Percentiles rank a stretch among this genome's conserved stretches.
phyloP scores from a whole-genome alignment of 2,329 filamentous ascomycete species.

The Lasiodiplodia theobromae region DNA sequence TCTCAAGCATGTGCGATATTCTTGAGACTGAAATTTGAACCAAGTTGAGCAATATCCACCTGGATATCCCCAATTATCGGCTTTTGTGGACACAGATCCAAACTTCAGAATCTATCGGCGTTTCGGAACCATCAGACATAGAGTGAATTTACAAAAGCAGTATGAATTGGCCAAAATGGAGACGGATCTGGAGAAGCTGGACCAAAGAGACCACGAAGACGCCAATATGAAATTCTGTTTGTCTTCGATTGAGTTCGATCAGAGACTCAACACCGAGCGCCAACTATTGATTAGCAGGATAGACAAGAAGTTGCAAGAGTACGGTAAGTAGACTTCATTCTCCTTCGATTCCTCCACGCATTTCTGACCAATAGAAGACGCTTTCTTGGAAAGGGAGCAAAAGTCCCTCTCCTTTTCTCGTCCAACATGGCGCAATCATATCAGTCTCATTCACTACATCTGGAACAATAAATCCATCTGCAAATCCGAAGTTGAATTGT shows the following conservation, averaged over 20 bases:
- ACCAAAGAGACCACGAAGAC: neutral
- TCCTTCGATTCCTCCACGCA: neutral
- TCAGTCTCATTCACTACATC: constrained; percentile 31
- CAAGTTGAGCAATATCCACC: constrained; percentile 26
- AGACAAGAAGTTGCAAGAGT: neutral
- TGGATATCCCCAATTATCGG: constrained; percentile 31
- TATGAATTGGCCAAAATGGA: constrained; percentile 30
- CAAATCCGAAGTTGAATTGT: neutral
- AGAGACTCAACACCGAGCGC: neutral
- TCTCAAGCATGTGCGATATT: neutral
- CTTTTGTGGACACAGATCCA: constrained; percentile 29
- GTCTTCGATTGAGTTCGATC: neutral
- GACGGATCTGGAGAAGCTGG: neutral
- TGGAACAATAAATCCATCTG: constrained; percentile 31
- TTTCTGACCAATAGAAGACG: constrained; percentile 13
- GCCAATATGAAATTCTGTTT: neutral
- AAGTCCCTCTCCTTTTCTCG: constrained; percentile 26
- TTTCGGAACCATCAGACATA: constrained; percentile 32
- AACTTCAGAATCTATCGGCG: constrained; percentile 31
- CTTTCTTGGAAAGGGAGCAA: constrained; percentile 31
- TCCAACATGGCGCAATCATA: constrained; percentile 29
- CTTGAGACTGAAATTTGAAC: neutral
- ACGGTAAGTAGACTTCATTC: neutral
- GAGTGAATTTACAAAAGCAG: constrained; percentile 31
- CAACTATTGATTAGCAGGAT: neutral